Base-by-base conservation (phyloP, 2,329 filamentous ascomycete genomes). In the Myriosclerotinia duriaeana region DNA sequence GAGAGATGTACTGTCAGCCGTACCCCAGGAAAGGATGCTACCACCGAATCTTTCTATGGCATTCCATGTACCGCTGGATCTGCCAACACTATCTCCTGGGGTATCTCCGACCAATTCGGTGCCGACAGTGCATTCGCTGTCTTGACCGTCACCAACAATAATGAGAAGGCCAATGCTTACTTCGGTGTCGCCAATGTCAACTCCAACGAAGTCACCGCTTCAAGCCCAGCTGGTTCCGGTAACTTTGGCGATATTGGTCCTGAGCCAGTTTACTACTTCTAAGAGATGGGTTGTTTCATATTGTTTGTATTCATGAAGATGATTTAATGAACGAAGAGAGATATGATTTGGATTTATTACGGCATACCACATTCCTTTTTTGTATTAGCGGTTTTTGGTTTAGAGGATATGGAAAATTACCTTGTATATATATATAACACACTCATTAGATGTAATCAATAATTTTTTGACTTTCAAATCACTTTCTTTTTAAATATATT, bases 61-160 rank as follows among this genome's bases (percentile, higher is more conserved):
- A 36, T 61, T 36, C 58, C 58, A 26, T 61, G 58, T 26, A 61
- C 30, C 42, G 11, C 46, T 8, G 59, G 44, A 52, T 61, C 59
- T 26, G 30, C 8, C 14, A 61, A 52, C 20, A 22, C 30, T 7
- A 61, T 61, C 46, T 52, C 59, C 12, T 61, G 59, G 59, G 30
- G 59, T 20, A 14, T 38, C 11, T 61, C 59, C 5, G 30, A 61
- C 0, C 59, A 61, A 38, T 61, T 61, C n/a, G 46, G 44, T 61
- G 30, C 14, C n/a, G 14, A 50, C 4, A 61, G 38, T 5, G 20
- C 30, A 26, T 61, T 61, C 17, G 44, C 59, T 40, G 44, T 61
- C n/a, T 26, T 61, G 14, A 61, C 44, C 17, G 59, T 61, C 20
- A 61, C 59, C n/a, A 61, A 61, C 34, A 40, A 52, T 14, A 7